Base-by-base conservation (phyloP, 176 grass and related monocot genomes). In the Phyllostachys edulis region DNA sequence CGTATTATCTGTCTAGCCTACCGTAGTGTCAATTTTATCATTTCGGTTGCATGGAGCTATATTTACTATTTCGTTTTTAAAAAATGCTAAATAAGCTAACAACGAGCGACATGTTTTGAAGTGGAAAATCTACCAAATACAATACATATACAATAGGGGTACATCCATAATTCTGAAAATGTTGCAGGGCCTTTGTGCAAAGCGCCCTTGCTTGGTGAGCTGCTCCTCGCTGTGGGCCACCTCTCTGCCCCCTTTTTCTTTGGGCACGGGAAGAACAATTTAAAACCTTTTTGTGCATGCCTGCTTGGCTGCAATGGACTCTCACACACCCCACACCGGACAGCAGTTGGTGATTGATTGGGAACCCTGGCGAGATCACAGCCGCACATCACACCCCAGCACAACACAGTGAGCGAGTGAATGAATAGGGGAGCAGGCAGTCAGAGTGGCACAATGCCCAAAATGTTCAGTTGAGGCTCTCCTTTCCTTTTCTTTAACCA, bases 381-480 rank as follows among this genome's bases (percentile, higher is more conserved):
- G 49, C 49, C 70, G 47, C 27, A 57, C 37, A 21, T 60, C 73
- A 10, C 34, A 68, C 42, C 23, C 17, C 59, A 3, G 0, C 54
- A n/a, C 24, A 78, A 44, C 65, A 50, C 26, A 69, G 41, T 38
- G 21, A 24, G n/a, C 27, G 37, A 66, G 11, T 26, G 57, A 55
- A 55, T 1, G 62, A 26, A 29, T n/a, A n/a, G n/a, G 2, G 9
- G 9, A 24, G 57, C 73, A 76, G 74, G 9, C 57, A 39, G 38
- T 5, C 73, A 77, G 66, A 79, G 40, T 17, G 68, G 84, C 89
- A 60, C 80, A 16, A 18, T 6, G 51, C 32, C 89, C 84, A 14
- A 90, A 69, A 90, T 74, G 68, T 80, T 78, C 74, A 69, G 50
- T 44, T 21, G 49, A 61, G 51, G 2, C 75, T 82, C 75, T 81